Evolutionary conservation across 495 filamentous ascomycete genomes (phyloP).

Genomic region (Penicillium arizonense): DNA sequence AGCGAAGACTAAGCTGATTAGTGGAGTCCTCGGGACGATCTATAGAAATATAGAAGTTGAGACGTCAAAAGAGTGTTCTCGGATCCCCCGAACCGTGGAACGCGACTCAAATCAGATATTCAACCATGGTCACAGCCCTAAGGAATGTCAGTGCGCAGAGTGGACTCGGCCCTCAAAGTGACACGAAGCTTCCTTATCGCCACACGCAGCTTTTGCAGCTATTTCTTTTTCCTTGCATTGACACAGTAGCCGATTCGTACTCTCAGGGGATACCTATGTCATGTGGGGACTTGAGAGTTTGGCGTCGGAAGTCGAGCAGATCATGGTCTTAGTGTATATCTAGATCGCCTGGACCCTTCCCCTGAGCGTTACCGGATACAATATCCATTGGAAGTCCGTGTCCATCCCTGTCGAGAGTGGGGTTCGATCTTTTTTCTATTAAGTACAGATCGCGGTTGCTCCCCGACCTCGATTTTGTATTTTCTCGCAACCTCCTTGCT

Average conservation of each 20-base stretch:
- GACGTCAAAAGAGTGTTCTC: slow-evolving; percentile 7
- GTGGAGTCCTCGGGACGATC: background rate
- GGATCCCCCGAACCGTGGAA: slow-evolving; percentile 11
- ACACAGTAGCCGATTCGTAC: slow-evolving; percentile 1
- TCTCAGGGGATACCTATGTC: slow-evolving; percentile 8
- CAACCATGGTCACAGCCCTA: slow-evolving; percentile 15
- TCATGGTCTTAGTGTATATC: slow-evolving; percentile 4
- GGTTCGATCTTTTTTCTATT: background rate
- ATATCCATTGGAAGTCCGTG: slow-evolving; percentile 8
- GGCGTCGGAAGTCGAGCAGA: slow-evolving; percentile 1
- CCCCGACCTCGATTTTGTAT: background rate
- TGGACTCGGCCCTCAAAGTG: slow-evolving; percentile 8
- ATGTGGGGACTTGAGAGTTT: slow-evolving; percentile 10
- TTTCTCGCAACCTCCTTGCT: background rate
- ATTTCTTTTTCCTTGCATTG: slow-evolving; percentile 29
- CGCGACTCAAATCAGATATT: background rate
- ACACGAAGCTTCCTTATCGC: slow-evolving; percentile 20
- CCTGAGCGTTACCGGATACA: slow-evolving; percentile 5
- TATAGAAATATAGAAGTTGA: slow-evolving; percentile 4
- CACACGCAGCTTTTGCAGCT: slow-evolving; percentile 19
- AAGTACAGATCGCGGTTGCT: background rate
- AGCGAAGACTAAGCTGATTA: background rate
- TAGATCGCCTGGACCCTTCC: slow-evolving; percentile 1
- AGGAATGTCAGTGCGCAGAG: slow-evolving; percentile 13
- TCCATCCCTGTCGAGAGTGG: background rate